These are phyloP conservation scores for Colletotrichum graminicola DNA, from an alignment of 2,329 filamentous ascomycete species.

Conservation along the genomic window DNA sequence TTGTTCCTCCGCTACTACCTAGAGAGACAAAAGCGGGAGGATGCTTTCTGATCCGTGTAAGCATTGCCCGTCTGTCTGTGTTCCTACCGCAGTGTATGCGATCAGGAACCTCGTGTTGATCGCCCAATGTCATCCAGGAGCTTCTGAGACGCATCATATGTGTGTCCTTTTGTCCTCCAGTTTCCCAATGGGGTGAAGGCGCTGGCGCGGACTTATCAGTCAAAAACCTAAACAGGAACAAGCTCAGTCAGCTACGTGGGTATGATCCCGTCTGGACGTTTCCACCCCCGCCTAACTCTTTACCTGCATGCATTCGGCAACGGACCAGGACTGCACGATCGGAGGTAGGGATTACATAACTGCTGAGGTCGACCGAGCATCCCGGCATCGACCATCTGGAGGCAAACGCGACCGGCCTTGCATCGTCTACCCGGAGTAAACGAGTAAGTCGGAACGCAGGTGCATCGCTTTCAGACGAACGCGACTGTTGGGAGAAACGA, in stretches of 20 bases:
- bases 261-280: slow-evolving; percentile 6
- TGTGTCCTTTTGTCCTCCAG: slow-evolving; percentile 1
- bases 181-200: neutral
- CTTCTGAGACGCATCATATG: slow-evolving; percentile 22
- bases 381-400: slow-evolving; percentile 22
- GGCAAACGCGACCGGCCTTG: slow-evolving; percentile 3
- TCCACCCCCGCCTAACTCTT: neutral
- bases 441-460: neutral
- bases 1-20: neutral
- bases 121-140: neutral
- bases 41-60: neutral
- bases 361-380: slow-evolving; percentile 33
- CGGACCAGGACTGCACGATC: slow-evolving; percentile 1
- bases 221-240: slow-evolving; percentile 20
- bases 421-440: neutral
- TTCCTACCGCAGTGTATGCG: neutral
- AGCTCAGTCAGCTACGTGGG: slow-evolving; percentile 1
- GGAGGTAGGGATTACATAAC: slow-evolving; percentile 22
- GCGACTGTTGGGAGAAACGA: neutral
- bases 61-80: slow-evolving; percentile 1
- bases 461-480: neutral
- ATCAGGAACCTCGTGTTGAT: slow-evolving; percentile 1
- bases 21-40: neutral
- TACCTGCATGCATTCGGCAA: slow-evolving; percentile 15
- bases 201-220: slow-evolving; percentile 21